Conservation (phyloP, 805 yeast genomes). For the Lipomyces starkeyi region DNA sequence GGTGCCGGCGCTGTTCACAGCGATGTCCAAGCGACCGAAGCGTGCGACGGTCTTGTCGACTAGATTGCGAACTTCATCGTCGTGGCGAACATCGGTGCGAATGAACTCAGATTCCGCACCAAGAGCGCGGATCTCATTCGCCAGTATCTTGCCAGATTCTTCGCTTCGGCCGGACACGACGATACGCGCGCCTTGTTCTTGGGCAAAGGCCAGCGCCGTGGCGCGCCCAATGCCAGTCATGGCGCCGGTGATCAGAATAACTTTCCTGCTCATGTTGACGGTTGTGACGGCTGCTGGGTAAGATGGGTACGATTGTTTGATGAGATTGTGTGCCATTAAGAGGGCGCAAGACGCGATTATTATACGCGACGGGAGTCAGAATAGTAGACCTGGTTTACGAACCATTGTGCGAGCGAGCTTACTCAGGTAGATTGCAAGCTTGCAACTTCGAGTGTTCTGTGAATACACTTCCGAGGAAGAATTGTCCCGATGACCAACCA, state of each 20-base stretch:
- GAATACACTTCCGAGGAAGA: no score
- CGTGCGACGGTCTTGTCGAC: slow-evolving; percentile 4
- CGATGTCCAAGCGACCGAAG: slow-evolving; percentile 1
- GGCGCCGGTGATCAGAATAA: slow-evolving; percentile 5
- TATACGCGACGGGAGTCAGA: no score
- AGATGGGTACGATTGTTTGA: no score
- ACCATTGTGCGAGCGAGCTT: no score
- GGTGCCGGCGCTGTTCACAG: slow-evolving; percentile 5
- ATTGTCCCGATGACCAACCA: no score
- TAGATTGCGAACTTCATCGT: slow-evolving; percentile 3
- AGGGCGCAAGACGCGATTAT: no score
- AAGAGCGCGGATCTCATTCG: not conserved
- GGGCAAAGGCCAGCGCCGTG: not conserved
- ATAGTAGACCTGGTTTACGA: no score
- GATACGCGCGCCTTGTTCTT: not conserved
- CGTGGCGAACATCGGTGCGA: not conserved
- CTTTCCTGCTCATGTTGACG: not conserved
- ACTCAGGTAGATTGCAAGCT: no score
- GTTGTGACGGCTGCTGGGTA: no score
- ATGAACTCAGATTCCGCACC: slow-evolving; percentile 5
- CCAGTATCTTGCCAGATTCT: not conserved
- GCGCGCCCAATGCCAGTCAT: not conserved
- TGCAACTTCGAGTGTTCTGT: no score
- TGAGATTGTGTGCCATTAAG: no score
- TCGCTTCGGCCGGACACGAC: not conserved